Conservation (phyloP, 1,284 basidiomycete genomes). For the Fomitopsis palustris region DNA sequence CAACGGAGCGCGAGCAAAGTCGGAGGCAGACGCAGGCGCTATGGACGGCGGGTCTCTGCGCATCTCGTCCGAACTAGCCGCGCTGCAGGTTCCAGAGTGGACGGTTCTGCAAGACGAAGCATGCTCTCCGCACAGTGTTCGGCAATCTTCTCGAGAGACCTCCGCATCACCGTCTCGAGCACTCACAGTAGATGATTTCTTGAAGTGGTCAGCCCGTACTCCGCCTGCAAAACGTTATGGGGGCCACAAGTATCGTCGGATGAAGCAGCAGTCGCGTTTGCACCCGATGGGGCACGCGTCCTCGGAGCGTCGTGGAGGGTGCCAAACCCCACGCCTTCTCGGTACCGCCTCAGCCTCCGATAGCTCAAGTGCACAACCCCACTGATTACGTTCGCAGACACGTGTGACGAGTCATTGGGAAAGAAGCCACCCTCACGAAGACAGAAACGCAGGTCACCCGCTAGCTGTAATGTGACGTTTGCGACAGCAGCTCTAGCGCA, state of each 20-base stretch:
- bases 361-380: not conserved
- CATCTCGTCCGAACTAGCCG: not conserved
- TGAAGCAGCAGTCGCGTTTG: not conserved
- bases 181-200: slow-evolving; percentile 5
- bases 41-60: not conserved
- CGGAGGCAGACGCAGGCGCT: not conserved
- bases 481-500: slow-evolving; percentile 5
- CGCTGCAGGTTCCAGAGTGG: not conserved
- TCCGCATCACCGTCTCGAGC: not conserved
- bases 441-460: not conserved
- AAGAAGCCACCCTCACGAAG: not conserved
- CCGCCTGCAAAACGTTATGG: not conserved
- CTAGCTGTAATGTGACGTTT: not conserved
- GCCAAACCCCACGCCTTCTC: not conserved
- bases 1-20: not conserved
- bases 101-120: not conserved
- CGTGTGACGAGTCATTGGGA: not conserved
- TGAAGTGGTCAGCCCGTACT: slow-evolving; percentile 6
- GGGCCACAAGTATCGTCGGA: not conserved
- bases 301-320: not conserved
- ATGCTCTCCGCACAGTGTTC: not conserved
- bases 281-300: not conserved
- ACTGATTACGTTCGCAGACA: not conserved
- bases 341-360: not conserved
- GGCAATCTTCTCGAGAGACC: not conserved